phyloP scores from a whole-genome alignment of 2,329 filamentous ascomycete species.

The Sordariomycetes sp. region DNA sequence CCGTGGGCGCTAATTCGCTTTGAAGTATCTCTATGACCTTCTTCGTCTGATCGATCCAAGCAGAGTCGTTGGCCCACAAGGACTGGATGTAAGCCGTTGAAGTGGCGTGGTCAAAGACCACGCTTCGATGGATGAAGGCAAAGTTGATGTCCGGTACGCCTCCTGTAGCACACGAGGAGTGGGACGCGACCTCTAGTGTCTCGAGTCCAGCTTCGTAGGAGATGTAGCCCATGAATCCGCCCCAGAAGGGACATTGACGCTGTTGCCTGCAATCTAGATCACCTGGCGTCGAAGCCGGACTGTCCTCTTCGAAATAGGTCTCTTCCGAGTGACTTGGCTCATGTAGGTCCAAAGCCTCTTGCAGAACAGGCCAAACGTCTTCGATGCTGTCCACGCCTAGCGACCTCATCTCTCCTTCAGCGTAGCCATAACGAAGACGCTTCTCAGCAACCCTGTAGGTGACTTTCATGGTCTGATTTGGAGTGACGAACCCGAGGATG shows the following conservation, averaged over 20 bases:
- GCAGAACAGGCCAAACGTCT: conserved; percentile 4
- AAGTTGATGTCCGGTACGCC: conserved; percentile 3
- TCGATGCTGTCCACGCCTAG: conserved; percentile 3
- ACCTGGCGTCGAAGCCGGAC: too few relatives aligned
- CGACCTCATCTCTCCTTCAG: background rate
- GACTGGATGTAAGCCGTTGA: conserved; percentile 5
- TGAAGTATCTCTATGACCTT: background rate
- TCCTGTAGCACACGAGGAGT: background rate
- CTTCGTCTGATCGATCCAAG: conserved; percentile 4
- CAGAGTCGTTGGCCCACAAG: conserved; percentile 3
- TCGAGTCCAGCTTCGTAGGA: conserved; percentile 9
- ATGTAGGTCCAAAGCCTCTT: conserved; percentile 4
- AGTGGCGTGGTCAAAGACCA: conserved; percentile 8
- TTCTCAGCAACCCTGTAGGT: conserved; percentile 4
- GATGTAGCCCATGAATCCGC: conserved; percentile 10
- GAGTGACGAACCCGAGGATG: conserved; percentile 5
- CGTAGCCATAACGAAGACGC: conserved; percentile 2
- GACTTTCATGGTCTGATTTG: conserved; percentile 5
- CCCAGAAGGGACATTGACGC: conserved; percentile 5
- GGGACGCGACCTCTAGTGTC: conserved; percentile 2
- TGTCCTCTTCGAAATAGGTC: background rate
- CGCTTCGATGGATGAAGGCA: conserved; percentile 6
- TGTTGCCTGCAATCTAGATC: background rate
- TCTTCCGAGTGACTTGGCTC: background rate
- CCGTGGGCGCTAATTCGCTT: too few relatives aligned